phyloP scores from a whole-genome alignment of 768 basidiomycete species.

The Trametopsis cervina region DNA sequence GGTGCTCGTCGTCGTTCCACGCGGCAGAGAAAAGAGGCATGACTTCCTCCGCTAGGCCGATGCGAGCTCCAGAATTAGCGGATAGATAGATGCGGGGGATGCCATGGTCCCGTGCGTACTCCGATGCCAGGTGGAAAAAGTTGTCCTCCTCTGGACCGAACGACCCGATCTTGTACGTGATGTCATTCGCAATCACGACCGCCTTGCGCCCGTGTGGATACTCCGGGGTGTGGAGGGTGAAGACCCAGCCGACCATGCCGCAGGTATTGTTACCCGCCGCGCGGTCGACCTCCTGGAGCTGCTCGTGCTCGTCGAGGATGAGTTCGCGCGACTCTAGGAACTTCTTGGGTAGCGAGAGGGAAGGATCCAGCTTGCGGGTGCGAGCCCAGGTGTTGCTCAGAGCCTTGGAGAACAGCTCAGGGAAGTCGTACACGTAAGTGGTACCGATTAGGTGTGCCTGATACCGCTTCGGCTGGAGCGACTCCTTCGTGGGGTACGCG shows the following conservation, averaged over 20 bases:
- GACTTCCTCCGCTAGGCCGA: slow-evolving; percentile 92
- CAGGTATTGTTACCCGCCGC: slow-evolving; percentile 91
- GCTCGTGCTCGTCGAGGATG: slow-evolving; percentile 89
- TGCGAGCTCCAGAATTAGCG: slow-evolving; percentile 96
- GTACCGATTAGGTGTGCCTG: slow-evolving; percentile 98
- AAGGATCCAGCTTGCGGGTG: slow-evolving; percentile 55
- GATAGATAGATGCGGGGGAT: slow-evolving; percentile 96
- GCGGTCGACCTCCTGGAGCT: slow-evolving; percentile 84
- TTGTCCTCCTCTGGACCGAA: slow-evolving; percentile 95
- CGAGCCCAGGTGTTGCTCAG: slow-evolving; percentile 89
- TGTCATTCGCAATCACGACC: slow-evolving; percentile 94
- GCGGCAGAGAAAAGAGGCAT: slow-evolving; percentile 84
- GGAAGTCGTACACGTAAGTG: slow-evolving; percentile 99
- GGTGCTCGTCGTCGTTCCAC: slow-evolving; percentile 75
- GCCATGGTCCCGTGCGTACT: slow-evolving; percentile 84
- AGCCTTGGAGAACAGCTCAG: slow-evolving; percentile 96
- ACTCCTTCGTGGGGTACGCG: slow-evolving; percentile 95
- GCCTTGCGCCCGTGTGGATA: slow-evolving; percentile 81
- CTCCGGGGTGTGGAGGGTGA: slow-evolving; percentile 87
- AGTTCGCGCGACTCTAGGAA: slow-evolving; percentile 84
- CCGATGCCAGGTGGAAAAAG: slow-evolving; percentile 92
- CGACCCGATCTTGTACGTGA: slow-evolving; percentile 97
- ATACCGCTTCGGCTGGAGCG: slow-evolving; percentile 96
- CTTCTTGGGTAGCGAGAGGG: slow-evolving; percentile 66
- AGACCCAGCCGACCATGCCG: slow-evolving; percentile 99